Conservation (phyloP, 1,139 yeast genomes). For the Debaryomyces subglobosus region DNA sequence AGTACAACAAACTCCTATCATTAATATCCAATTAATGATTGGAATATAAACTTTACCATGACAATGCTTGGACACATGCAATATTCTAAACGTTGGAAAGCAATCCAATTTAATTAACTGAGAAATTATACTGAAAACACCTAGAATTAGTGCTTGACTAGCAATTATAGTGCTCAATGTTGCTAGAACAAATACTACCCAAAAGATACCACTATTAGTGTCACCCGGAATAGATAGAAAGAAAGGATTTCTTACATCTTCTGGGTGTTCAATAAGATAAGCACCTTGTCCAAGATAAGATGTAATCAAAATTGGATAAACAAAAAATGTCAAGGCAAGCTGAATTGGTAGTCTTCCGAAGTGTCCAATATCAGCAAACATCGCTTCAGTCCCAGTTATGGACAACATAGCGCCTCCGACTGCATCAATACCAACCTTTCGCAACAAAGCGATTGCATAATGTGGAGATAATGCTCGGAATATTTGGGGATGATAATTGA, state of each 20-base stretch:
- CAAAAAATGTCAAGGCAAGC: conserved; percentile 45
- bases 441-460: conserved; percentile 50
- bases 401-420: conserved; percentile 57
- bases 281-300: conserved; percentile 64
- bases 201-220: conserved; percentile 43
- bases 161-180: conserved; percentile 60
- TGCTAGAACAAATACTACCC: conserved; percentile 57
- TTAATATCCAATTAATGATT: conserved; percentile 47
- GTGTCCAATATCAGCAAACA: conserved; percentile 66
- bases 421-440: conserved; percentile 43
- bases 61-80: conserved; percentile 47
- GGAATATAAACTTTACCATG: conserved; percentile 58
- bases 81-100: conserved; percentile 50
- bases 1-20: conserved; percentile 52
- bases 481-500: conserved; percentile 43
- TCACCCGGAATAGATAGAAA: conserved; percentile 57
- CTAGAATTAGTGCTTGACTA: conserved; percentile 59
- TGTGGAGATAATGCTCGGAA: conserved; percentile 53
- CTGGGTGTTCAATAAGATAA: conserved; percentile 45
- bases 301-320: conserved; percentile 55
- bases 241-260: conserved; percentile 44
- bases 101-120: conserved; percentile 58
- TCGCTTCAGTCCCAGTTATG: conserved; percentile 63
- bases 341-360: conserved; percentile 55
- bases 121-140: conserved; percentile 54